A percentile compares a stretch with the other conserved stretches of the same genome.
phyloP scores from a whole-genome alignment of 106 monocot genomes.

The Agapanthus africanus region DNA sequence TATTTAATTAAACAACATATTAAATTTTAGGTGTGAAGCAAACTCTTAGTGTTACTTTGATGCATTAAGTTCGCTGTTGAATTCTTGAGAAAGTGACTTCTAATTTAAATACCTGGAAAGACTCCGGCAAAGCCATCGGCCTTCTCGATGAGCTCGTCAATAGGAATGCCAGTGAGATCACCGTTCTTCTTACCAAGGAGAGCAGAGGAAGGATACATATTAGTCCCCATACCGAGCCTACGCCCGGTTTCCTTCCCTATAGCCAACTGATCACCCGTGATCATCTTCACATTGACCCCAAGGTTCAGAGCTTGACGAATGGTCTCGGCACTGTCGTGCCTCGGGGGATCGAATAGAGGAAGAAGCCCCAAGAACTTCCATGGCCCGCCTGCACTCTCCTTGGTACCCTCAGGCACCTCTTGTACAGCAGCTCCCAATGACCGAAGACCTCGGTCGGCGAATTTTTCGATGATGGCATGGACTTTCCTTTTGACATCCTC shows the following conservation, averaged over 20 bases:
- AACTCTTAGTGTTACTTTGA: no score
- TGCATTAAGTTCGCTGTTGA: no score
- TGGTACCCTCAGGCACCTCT: conserved; percentile 35
- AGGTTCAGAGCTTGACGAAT: conserved; percentile 54
- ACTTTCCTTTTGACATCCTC: conserved; percentile 26
- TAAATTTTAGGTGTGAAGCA: no score
- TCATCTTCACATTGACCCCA: conserved; percentile 70
- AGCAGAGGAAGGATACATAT: conserved; percentile 64
- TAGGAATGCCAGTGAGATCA: conserved; percentile 8
- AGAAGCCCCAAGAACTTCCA: conserved; percentile 60
- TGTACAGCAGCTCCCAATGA: conserved; percentile 49
- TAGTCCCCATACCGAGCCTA: conserved; percentile 62
- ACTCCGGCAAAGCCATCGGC: conserved; percentile 69
- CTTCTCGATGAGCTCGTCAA: conserved; percentile 62
- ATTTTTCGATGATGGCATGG: conserved; percentile 40
- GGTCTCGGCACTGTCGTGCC: conserved; percentile 66
- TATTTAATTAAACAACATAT: no score
- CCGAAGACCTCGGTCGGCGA: conserved; percentile 54
- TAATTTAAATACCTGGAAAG: no score
- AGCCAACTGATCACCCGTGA: conserved; percentile 76
- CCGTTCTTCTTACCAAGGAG: conserved; percentile 43
- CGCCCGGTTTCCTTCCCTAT: conserved; percentile 76
- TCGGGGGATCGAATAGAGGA: conserved; percentile 54
- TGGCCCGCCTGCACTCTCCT: conserved; percentile 36
- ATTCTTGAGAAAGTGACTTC: no score